Conservation (phyloP, 495 filamentous ascomycete genomes). For the Penicillium cosmopolitanum region DNA sequence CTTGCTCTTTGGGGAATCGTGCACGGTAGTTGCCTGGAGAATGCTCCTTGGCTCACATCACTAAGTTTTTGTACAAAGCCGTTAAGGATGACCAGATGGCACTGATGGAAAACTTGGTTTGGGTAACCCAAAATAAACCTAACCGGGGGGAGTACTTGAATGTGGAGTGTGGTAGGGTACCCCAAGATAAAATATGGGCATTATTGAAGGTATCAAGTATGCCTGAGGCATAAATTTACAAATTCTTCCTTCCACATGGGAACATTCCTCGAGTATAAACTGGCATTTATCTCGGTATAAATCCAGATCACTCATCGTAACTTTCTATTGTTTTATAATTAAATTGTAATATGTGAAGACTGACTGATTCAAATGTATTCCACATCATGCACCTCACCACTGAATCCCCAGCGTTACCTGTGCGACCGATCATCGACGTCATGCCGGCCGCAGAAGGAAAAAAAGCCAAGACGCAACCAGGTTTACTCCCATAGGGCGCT, state of each 20-base stretch:
- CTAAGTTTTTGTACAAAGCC: neutral
- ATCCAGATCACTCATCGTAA: no score
- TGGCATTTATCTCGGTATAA: neutral
- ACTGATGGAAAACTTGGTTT: neutral
- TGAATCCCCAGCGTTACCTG: slow-evolving; percentile 5
- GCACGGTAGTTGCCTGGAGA: slow-evolving; percentile 13
- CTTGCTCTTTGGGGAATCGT: slow-evolving; percentile 6
- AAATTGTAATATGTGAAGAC: no score
- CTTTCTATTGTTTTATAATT: no score
- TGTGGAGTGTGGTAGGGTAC: no score
- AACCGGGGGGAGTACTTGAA: neutral
- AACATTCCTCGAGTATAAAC: neutral
- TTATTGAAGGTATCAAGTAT: neutral
- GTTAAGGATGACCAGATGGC: neutral
- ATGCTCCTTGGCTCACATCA: slow-evolving; percentile 18
- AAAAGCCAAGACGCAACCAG: slow-evolving; percentile 15
- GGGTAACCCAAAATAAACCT: neutral
- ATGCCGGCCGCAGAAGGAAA: slow-evolving; percentile 21
- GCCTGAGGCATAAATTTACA: slow-evolving; percentile 26
- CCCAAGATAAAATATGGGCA: no score
- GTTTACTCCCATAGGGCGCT: neutral
- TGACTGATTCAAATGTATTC: no score
- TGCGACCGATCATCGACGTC: slow-evolving; percentile 26
- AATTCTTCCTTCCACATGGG: slow-evolving; percentile 13
- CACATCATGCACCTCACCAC: no score